phyloP scores from a whole-genome alignment of 75 land plant species.

The Sequoia sempervirens region DNA sequence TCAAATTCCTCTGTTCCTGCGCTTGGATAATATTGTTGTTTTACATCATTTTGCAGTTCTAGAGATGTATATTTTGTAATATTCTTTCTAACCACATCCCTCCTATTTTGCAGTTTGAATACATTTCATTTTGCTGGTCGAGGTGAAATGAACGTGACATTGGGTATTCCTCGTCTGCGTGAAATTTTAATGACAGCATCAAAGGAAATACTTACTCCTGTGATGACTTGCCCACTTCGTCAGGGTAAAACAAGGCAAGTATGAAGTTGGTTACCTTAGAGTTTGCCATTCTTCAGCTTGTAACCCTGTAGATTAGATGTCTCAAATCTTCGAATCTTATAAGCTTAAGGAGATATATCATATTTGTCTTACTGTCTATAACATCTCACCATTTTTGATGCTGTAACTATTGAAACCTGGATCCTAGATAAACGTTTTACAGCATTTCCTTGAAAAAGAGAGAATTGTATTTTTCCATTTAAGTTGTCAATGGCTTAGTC shows the following conservation, averaged over 20 bases:
- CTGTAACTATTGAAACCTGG: too few relatives aligned
- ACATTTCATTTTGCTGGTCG: slow-evolving; percentile 96
- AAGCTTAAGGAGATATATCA: not conserved
- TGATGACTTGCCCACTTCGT: slow-evolving; percentile 82
- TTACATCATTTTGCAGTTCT: not conserved
- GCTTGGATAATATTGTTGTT: not conserved
- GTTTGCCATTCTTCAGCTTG: not conserved
- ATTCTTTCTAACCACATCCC: not conserved
- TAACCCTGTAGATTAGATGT: not conserved
- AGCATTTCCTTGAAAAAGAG: too few relatives aligned
- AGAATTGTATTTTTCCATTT: too few relatives aligned
- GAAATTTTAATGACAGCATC: slow-evolving; percentile 87
- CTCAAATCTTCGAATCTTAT: not conserved
- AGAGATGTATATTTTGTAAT: not conserved
- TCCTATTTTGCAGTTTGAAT: slow-evolving; percentile 63
- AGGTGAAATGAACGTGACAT: slow-evolving; percentile 95
- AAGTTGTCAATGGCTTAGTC: too few relatives aligned
- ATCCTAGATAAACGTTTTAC: too few relatives aligned
- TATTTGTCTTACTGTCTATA: not conserved
- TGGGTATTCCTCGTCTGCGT: slow-evolving; percentile 88
- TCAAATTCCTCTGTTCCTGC: not conserved
- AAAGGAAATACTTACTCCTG: slow-evolving; percentile 64
- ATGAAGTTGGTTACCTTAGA: not conserved
- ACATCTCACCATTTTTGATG: not conserved
- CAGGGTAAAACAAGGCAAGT: slow-evolving; percentile 54